A percentile compares a stretch with the other conserved stretches of the same genome.
These are phyloP conservation scores for Zasmidium cellare DNA, from an alignment of 2,329 filamentous ascomycete species.

Conservation along the genomic window DNA sequence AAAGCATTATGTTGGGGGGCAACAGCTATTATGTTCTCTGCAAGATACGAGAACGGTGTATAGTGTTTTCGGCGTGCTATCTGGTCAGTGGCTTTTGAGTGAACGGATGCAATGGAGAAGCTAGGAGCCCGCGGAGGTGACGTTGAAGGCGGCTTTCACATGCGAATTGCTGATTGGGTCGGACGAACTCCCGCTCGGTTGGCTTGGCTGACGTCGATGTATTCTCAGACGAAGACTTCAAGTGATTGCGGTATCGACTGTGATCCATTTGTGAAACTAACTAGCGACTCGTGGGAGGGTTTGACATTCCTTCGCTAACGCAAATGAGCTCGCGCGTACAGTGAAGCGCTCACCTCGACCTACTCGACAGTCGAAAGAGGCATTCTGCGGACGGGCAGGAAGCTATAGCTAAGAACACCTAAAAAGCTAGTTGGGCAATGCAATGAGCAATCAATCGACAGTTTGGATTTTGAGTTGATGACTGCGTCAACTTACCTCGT, in stretches of 20 bases:
- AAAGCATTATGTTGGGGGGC: too few relatives aligned
- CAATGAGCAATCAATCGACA: too few relatives aligned
- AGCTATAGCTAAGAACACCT: too few relatives aligned
- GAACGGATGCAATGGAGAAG: background rate
- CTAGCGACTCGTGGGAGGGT: too few relatives aligned
- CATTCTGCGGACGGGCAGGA: too few relatives aligned
- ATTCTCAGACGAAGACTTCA: background rate
- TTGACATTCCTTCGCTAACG: too few relatives aligned
- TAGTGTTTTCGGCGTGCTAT: background rate
- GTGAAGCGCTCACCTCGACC: too few relatives aligned
- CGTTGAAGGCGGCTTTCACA: background rate
- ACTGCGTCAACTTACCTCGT: background rate
- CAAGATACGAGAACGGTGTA: background rate
- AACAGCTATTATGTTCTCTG: background rate
- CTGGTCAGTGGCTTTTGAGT: background rate
- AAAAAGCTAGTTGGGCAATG: too few relatives aligned
- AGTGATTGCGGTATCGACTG: background rate
- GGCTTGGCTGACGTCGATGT: background rate
- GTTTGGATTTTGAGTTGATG: background rate
- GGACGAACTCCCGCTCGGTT: background rate
- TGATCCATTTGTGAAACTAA: background rate
- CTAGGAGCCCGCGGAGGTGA: background rate
- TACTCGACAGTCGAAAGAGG: too few relatives aligned
- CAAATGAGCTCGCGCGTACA: too few relatives aligned
- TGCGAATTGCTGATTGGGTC: background rate